Conservation (phyloP, 495 filamentous ascomycete species). For the Parathielavia appendiculata region DNA sequence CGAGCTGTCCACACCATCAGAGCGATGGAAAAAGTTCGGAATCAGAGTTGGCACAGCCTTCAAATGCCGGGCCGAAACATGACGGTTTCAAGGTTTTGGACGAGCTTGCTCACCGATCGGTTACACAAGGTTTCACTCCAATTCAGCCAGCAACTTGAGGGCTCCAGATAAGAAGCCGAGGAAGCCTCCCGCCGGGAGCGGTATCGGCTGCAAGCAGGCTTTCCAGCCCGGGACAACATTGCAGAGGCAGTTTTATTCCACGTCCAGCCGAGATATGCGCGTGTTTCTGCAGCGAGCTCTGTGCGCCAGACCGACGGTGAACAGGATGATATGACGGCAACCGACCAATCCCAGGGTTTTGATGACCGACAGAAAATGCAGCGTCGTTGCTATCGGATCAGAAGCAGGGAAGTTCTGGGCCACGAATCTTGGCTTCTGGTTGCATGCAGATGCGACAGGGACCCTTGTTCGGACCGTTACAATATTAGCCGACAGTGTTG, state of each 20-base stretch:
- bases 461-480: neutral
- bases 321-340: neutral
- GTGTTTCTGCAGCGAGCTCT: neutral
- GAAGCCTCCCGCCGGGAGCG: neutral
- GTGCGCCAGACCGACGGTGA: conserved; percentile 11
- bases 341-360: conserved; percentile 23
- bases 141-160: too few species aligned
- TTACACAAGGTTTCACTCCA: too few species aligned
- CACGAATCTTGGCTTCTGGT: conserved; percentile 3
- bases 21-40: neutral
- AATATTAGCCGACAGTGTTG: too few species aligned
- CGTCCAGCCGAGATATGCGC: conserved; percentile 1
- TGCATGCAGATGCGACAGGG: neutral
- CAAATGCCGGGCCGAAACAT: too few species aligned
- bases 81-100: too few species aligned
- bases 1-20: neutral
- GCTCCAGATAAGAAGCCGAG: neutral
- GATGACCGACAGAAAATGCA: conserved; percentile 19
- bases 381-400: conserved; percentile 1
- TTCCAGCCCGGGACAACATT: neutral
- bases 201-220: neutral
- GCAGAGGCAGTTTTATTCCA: neutral
- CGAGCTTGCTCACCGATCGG: too few species aligned
- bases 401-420: neutral
- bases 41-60: too few species aligned